Conservation (phyloP, 306 rosid genomes). For the Betula pendula region DNA sequence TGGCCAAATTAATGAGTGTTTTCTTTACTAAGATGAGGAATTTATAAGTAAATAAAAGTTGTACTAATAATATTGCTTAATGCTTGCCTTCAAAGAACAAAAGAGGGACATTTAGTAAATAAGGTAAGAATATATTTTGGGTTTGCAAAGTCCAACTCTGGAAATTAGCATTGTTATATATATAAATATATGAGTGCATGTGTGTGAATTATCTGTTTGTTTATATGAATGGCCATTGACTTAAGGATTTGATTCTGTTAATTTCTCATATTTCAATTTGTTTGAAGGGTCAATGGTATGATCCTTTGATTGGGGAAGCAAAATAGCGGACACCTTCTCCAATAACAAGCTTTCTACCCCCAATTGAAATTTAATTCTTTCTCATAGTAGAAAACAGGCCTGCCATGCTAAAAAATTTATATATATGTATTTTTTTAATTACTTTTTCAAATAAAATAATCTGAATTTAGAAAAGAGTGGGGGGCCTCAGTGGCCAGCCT, state of each 20-base stretch:
- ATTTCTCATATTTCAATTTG: neutral
- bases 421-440: neutral
- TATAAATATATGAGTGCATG: no score
- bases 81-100: neutral
- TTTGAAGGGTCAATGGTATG: neutral
- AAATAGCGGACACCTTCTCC: neutral
- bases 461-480: neutral
- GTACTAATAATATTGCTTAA: neutral
- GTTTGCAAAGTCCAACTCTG: neutral
- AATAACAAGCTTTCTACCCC: neutral
- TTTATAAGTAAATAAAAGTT: neutral
- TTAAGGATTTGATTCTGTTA: neutral
- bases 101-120: neutral
- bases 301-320: neutral
- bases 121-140: neutral
- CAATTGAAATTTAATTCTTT: neutral
- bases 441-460: neutral
- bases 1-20: neutral
- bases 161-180: neutral
- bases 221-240: neutral
- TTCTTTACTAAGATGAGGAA: neutral
- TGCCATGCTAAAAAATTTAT: no score
- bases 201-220: neutral
- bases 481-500: neutral
- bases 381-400: neutral